Evolutionary conservation across 164 flowering plant species (phyloP).

Genomic region (Litsea cubeba): DNA sequence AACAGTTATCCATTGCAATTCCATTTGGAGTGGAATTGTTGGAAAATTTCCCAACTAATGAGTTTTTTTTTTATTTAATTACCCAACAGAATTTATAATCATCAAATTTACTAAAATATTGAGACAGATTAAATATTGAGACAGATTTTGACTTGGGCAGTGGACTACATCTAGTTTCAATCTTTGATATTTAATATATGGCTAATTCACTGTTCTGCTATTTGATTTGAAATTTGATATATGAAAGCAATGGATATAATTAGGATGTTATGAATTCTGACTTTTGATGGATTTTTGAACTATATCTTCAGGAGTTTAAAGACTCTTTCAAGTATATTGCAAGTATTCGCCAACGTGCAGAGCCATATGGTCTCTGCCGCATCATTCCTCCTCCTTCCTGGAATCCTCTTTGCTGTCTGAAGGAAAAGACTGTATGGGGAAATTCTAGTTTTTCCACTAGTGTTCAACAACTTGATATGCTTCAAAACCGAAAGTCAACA

Average conservation of each 20-base stretch:
- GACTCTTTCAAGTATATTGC: slow-evolving; percentile 74
- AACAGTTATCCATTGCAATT: neutral
- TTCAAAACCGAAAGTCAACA: slow-evolving; percentile 61
- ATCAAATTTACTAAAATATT: too few species aligned
- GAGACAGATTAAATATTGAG: neutral
- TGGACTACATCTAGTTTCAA: neutral
- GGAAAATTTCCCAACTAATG: neutral
- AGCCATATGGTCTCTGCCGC: slow-evolving; percentile 80
- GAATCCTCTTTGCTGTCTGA: slow-evolving; percentile 80
- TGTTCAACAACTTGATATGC: slow-evolving; percentile 69
- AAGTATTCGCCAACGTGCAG: slow-evolving; percentile 60
- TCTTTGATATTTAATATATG: neutral
- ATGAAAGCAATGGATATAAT: neutral
- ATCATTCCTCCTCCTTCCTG: slow-evolving; percentile 88
- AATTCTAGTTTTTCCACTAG: slow-evolving; percentile 61
- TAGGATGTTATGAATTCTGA: neutral
- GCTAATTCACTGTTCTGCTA: too few species aligned
- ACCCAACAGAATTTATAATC: neutral
- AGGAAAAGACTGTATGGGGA: slow-evolving; percentile 56
- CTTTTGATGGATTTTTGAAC: slow-evolving; percentile 10
- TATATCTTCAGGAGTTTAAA: slow-evolving; percentile 61
- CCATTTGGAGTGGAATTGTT: neutral
- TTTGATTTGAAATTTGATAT: neutral
- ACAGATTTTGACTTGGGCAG: neutral
- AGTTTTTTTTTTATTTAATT: too few species aligned